Evolutionary conservation across 352 stramenopile species (phyloP), one percentile per base, ranked within the genome.

Genomic region (Pythium biforme): DNA sequence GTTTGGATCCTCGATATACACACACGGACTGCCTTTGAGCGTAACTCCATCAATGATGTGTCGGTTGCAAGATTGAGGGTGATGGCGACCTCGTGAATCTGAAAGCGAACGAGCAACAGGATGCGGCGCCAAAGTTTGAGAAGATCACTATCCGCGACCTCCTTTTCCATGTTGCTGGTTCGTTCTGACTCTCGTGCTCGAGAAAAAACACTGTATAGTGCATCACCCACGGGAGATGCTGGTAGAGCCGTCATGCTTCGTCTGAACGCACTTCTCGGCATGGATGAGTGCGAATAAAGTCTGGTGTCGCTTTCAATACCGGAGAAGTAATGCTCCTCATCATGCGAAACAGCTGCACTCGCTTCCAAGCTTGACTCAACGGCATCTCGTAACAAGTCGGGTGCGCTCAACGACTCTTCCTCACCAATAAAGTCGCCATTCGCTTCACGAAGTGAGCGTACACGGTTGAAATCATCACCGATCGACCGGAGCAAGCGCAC

Each of bases 61-160:
- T 53, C 50, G 1, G 55, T 10, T 31, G 34, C 39, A 4, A 70
- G 55, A 9, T 65, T 60, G 1, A 72, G 27, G 8, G 49, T 52
- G 1, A 69, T 56, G 1, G 64, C 71, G 20, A 84, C 62, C 50
- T 87, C 81, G 27, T 69, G 70, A 41, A 91, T 72, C 25, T 62
- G 59, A 31, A 73, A 73, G 2, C 55, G 48, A 29, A 73, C 54
- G 5, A 66, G 54, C 12, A 66, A n/a, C 17, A 73, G 37, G 22
- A 73, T 55, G 12, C 86, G 83, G 59, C 86, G 85, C 81, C 83
- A 92, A 25, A 95, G 50, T 58, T 92, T 95, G 1, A 92, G 62
- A 48, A 94, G 66, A 46, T 74, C 67, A 15, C 55, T 56, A 43
- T 74, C 66, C 11, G 86, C 69, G 20, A 88, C 74, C 11, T 88